phyloP scores from a whole-genome alignment of 495 filamentous ascomycete genomes.

The Penicillium robsamsonii region DNA sequence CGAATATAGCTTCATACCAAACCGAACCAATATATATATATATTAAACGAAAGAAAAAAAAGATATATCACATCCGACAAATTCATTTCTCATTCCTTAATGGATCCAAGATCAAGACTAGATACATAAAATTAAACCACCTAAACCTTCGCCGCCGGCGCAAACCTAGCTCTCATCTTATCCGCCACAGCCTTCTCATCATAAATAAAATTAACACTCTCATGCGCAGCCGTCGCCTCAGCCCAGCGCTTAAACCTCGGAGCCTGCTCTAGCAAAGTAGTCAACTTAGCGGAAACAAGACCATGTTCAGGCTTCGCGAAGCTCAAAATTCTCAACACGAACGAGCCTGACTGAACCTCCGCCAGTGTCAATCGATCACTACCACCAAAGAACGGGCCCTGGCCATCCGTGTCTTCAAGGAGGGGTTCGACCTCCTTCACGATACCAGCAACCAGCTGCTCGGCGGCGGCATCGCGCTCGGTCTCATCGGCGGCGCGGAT shows the following conservation, averaged over 20 bases:
- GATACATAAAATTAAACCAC: neutral
- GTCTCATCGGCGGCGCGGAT: slow-evolving; percentile 36
- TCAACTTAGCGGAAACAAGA: slow-evolving; percentile 50
- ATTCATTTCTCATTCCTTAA: neutral
- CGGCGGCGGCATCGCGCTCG: slow-evolving; percentile 36
- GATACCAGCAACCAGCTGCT: slow-evolving; percentile 48
- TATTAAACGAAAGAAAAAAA: neutral
- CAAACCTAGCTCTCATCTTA: slow-evolving; percentile 24
- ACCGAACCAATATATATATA: neutral
- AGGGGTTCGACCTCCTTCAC: slow-evolving; percentile 76
- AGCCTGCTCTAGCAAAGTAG: slow-evolving; percentile 48
- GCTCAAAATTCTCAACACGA: slow-evolving; percentile 57
- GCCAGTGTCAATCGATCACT: slow-evolving; percentile 70
- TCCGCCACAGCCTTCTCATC: slow-evolving; percentile 41
- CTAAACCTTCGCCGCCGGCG: slow-evolving; percentile 28
- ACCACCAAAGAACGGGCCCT: slow-evolving; percentile 78
- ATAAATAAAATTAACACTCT: slow-evolving; percentile 67
- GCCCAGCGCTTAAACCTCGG: slow-evolving; percentile 70
- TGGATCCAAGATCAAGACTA: no score
- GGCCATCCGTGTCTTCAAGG: slow-evolving; percentile 48
- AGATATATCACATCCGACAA: neutral
- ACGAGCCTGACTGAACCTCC: slow-evolving; percentile 70
- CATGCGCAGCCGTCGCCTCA: slow-evolving; percentile 56
- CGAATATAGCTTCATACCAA: neutral
- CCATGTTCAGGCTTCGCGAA: slow-evolving; percentile 49